Evolutionary conservation across 306 rosid species (phyloP).

Genomic region (Leucaena leucocephala): DNA sequence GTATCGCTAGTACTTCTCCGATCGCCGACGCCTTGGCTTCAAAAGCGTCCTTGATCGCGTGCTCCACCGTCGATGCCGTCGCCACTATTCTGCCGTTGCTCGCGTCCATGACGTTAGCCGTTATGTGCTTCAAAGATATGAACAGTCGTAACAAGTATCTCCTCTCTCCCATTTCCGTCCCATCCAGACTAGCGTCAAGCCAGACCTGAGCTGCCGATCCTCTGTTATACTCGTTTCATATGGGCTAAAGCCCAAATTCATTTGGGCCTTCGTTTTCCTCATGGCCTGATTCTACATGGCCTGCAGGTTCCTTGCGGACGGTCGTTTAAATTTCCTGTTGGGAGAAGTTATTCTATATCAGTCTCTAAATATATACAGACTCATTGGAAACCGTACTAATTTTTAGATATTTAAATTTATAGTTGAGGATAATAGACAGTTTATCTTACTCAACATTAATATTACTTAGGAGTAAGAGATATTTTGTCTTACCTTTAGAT

Average conservation of each 20-base stretch:
- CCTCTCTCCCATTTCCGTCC: slow-evolving; percentile 28
- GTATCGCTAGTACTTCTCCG: slow-evolving; percentile 54
- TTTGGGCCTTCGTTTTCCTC: background rate
- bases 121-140: slow-evolving; percentile 49
- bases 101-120: slow-evolving; percentile 50
- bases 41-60: slow-evolving; percentile 41
- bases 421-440: no score
- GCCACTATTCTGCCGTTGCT: slow-evolving; percentile 43
- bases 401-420: no score
- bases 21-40: slow-evolving; percentile 39
- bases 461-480: no score
- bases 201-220: background rate
- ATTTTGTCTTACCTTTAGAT: no score
- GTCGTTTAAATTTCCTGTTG: background rate
- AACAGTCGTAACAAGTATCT: slow-evolving; percentile 39
- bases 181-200: background rate
- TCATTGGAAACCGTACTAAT: no score
- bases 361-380: no score
- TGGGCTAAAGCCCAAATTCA: background rate
- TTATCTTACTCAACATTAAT: no score
- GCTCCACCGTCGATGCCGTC: slow-evolving; percentile 50
- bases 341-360: background rate
- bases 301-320: background rate
- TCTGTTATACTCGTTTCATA: background rate
- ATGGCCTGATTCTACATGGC: background rate